Conservation (phyloP, 371 early-diverging fungal genomes). For the Capillidium heterosporum region DNA sequence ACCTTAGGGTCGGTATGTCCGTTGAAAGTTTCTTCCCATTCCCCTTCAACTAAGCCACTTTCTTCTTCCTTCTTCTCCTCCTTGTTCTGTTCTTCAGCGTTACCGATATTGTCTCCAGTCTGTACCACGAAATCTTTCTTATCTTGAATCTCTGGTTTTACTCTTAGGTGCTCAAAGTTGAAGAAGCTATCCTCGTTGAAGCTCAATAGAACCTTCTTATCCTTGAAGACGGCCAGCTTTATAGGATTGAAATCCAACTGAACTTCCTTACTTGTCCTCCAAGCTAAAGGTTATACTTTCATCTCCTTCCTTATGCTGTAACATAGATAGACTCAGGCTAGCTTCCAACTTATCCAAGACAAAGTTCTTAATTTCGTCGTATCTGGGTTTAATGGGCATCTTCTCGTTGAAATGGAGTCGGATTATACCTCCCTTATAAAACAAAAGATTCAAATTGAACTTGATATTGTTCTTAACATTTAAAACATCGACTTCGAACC, state of each 20-base stretch:
- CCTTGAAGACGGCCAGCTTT: conserved; percentile 37
- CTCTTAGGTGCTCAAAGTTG: conserved; percentile 63
- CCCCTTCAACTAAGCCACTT: conserved; percentile 34
- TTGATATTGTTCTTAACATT: conserved; percentile 25
- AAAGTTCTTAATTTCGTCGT: conserved; percentile 39
- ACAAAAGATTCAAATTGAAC: conserved; percentile 7
- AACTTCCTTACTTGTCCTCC: not conserved
- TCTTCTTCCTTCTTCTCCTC: conserved; percentile 18
- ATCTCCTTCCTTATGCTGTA: conserved; percentile 12
- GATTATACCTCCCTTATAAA: conserved; percentile 9
- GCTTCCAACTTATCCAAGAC: conserved; percentile 27
- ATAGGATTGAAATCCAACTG: conserved; percentile 33
- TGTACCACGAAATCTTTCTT: not conserved
- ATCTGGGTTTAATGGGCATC: conserved; percentile 41
- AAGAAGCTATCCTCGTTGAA: conserved; percentile 75
- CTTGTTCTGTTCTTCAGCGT: conserved; percentile 7
- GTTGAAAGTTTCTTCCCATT: conserved; percentile 81
- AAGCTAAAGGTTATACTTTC: conserved; percentile 3
- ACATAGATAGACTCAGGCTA: not conserved
- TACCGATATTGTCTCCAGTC: conserved; percentile 5
- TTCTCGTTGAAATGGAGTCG: conserved; percentile 55
- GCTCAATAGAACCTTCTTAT: conserved; percentile 34
- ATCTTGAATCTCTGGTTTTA: conserved; percentile 27
- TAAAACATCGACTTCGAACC: conserved; percentile 32
- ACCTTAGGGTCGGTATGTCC: conserved; percentile 80